Evolutionary conservation across 2,329 filamentous ascomycete genomes (phyloP).

Genomic region (Cryphonectria carpinicola): DNA sequence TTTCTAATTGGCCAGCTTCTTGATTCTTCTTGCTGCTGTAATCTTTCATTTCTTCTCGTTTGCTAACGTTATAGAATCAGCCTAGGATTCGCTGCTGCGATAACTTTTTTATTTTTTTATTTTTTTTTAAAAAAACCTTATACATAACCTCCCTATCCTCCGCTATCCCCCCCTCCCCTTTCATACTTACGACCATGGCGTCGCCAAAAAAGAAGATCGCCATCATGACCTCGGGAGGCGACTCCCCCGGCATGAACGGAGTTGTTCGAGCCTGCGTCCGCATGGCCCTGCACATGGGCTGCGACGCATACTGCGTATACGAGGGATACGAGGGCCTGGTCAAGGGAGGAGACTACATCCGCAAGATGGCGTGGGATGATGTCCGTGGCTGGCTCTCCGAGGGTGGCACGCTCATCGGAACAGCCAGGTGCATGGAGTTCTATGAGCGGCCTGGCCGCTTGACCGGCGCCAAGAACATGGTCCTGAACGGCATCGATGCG

Average conservation of each 20-base stretch:
- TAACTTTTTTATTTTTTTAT: too few species aligned
- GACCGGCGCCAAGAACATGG: slow-evolving; percentile 90
- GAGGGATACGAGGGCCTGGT: slow-evolving; percentile 97
- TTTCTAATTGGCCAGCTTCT: background rate
- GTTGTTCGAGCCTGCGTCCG: slow-evolving; percentile 89
- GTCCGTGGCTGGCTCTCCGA: slow-evolving; percentile 93
- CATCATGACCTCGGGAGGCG: slow-evolving; percentile 92
- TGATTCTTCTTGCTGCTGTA: background rate
- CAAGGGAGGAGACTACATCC: slow-evolving; percentile 84
- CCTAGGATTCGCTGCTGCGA: slow-evolving; percentile 11
- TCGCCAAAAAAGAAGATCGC: slow-evolving; percentile 70
- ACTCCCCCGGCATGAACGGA: slow-evolving; percentile 94
- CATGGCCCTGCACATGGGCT: slow-evolving; percentile 83
- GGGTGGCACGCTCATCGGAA: slow-evolving; percentile 94
- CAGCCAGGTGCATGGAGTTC: slow-evolving; percentile 90
- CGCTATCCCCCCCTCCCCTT: slow-evolving; percentile 23
- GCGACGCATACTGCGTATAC: slow-evolving; percentile 80
- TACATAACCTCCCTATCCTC: slow-evolving; percentile 16
- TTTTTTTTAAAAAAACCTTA: too few species aligned
- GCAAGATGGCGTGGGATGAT: slow-evolving; percentile 87
- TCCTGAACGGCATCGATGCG: slow-evolving; percentile 90
- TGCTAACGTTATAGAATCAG: background rate
- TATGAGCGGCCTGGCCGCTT: slow-evolving; percentile 85
- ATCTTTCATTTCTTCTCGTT: background rate
- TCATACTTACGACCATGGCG: slow-evolving; percentile 43